Conservation (phyloP, 1,284 basidiomycete species). For the Trichosporon faecale region DNA sequence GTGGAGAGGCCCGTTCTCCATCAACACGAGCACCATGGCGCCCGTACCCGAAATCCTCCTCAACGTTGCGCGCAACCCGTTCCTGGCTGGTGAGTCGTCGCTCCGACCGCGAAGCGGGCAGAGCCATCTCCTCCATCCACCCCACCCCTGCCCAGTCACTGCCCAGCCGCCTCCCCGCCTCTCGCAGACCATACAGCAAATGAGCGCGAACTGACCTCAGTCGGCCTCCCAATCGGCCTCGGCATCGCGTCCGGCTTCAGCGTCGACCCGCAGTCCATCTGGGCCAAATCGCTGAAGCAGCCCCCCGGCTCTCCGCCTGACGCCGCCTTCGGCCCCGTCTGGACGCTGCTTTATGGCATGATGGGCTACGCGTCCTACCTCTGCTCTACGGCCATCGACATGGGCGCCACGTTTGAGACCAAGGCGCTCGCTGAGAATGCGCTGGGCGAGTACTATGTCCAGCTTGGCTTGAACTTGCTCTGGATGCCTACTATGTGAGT, state of each 20-base stretch:
- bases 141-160: too few species aligned
- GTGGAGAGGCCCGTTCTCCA: background rate
- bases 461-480: slow-evolving; percentile 16
- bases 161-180: too few species aligned
- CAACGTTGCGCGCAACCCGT: slow-evolving; percentile 60
- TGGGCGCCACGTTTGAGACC: slow-evolving; percentile 2
- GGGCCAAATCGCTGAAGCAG: slow-evolving; percentile 18
- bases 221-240: slow-evolving; percentile 62
- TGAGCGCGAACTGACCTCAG: slow-evolving; percentile 20
- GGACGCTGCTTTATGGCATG: slow-evolving; percentile 51
- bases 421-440: background rate
- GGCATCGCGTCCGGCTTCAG: slow-evolving; percentile 60
- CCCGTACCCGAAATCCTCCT: slow-evolving; percentile 56
- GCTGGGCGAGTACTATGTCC: slow-evolving; percentile 17
- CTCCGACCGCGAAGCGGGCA: too few species aligned
- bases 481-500: slow-evolving; percentile 18
- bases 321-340: slow-evolving; percentile 27
- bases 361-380: slow-evolving; percentile 75
- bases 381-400: slow-evolving; percentile 60
- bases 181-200: too few species aligned
- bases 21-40: slow-evolving; percentile 33
- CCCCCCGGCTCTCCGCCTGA: slow-evolving; percentile 17
- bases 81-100: slow-evolving; percentile 54
- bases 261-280: slow-evolving; percentile 24
- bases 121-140: too few species aligned